Percentiles rank a stretch among this genome's conserved stretches.
These are phyloP conservation scores for Floccularia luteovirens DNA, from an alignment of 768 basidiomycete species.

Conservation along the genomic window DNA sequence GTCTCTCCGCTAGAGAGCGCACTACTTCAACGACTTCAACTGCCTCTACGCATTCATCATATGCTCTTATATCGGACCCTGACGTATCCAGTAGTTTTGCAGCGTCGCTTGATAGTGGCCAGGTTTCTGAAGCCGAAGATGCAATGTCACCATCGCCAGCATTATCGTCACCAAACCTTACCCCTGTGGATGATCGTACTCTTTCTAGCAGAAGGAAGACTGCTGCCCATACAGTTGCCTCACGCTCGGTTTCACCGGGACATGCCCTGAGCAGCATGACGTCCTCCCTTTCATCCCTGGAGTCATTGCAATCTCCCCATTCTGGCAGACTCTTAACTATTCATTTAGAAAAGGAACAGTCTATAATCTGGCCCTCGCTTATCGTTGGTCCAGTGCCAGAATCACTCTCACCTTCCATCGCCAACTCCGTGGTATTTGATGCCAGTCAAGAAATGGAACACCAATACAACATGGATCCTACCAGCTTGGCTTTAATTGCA, in stretches of 20 bases:
- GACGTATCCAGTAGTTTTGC: conserved; percentile 84
- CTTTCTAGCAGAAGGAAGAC: conserved; percentile 21
- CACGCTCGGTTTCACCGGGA: conserved; percentile 52
- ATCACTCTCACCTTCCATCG: conserved; percentile 42
- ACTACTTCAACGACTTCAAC: conserved; percentile 73
- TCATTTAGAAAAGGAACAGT: conserved; percentile 74
- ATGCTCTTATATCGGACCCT: conserved; percentile 75
- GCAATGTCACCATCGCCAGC: conserved; percentile 43
- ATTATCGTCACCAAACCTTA: conserved; percentile 53
- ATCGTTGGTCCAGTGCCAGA: conserved; percentile 71
- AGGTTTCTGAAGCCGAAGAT: conserved; percentile 69
- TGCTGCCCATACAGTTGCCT: conserved; percentile 25
- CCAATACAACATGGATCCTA: conserved; percentile 82
- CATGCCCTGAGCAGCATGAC: conserved; percentile 45
- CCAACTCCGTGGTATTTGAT: conserved; percentile 47
- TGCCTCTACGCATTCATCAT: conserved; percentile 73
- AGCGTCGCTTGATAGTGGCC: conserved; percentile 70
- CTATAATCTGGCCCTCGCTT: conserved; percentile 78
- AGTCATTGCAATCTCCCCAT: conserved; percentile 52
- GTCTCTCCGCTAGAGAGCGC: conserved; percentile 54
- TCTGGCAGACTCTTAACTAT: conserved; percentile 69
- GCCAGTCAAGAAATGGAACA: conserved; percentile 45
- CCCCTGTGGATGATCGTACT: conserved; percentile 47
- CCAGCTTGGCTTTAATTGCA: conserved; percentile 66
- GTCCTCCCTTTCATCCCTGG: conserved; percentile 76